Base-by-base conservation (phyloP, 495 filamentous ascomycete genomes). In the Hypoxylon trugodes region DNA sequence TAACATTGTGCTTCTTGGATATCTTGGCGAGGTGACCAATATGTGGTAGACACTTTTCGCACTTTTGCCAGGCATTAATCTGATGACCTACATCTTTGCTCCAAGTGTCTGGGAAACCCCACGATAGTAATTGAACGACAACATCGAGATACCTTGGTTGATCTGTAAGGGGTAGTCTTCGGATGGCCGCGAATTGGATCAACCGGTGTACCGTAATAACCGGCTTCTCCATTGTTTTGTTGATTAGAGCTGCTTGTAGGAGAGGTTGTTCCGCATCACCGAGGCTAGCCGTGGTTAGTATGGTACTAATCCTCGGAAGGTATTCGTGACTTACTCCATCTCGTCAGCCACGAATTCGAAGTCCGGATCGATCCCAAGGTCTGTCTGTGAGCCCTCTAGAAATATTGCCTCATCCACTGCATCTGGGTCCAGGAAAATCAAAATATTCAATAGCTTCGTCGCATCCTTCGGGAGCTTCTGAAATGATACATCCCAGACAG, bases 81-180 rank as follows among this genome's bases (percentile, higher is more conserved):
- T 30, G 28, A 10, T 30, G 28, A 30, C 28, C 28, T 30, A 62
- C 22, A 26, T 55, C 58, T 26, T 68, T 56, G 28, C 58, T 58
- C 68, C 64, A 70, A 9, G 58, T 67, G 47, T 70, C 58, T 5
- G 64, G 64, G 43, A 67, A 68, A 9, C 45, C 68, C 45, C 58
- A 65, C 19, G 37, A 63, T n/a, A 68, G 30, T 8, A 70, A 51
- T 37, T 56, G 28, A 6, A 61, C 52, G n/a, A 51, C 64, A 2
- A 35, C 35, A 26, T 57, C 48, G 28, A 54, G 61, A 68, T 52
- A 59, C 42, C 43, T 43, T 24, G 26, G 12, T 35, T 38, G 58
- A 1, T 55, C 32, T 32, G 28, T 4, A 12, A 9, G 6, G 22
- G 26, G 16, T 16, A 57, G 40, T 18, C 30, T 57, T 10, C 22